A percentile compares a stretch with the other conserved stretches of the same genome.
phyloP scores from a whole-genome alignment of 2,329 filamentous ascomycete species.

The Hypoxylon sp. region DNA sequence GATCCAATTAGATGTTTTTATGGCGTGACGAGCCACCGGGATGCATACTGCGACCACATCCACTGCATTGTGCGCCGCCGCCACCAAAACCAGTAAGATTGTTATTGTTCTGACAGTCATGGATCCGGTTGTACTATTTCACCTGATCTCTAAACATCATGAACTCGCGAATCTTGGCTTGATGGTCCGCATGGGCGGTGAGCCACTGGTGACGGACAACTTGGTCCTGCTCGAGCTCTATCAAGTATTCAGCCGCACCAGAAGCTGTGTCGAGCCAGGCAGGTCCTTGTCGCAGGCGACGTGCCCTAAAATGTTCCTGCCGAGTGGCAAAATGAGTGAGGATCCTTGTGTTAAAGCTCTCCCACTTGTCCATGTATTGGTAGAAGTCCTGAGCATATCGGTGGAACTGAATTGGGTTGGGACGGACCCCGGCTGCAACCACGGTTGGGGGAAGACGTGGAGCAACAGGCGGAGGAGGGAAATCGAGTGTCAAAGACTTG shows the following conservation, averaged over 20 bases:
- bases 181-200: constrained; percentile 72
- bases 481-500: constrained; percentile 58
- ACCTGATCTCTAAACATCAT: constrained; percentile 63
- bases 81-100: neutral
- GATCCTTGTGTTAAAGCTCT: constrained; percentile 66
- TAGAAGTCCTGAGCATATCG: constrained; percentile 69
- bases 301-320: constrained; percentile 60
- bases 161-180: constrained; percentile 71
- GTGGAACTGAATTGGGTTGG: constrained; percentile 61
- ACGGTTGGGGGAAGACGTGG: constrained; percentile 64
- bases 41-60: neutral
- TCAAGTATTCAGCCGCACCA: constrained; percentile 66
- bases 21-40: constrained; percentile 6
- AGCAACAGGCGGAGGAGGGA: constrained; percentile 66
- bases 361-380: constrained; percentile 68
- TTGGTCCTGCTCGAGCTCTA: constrained; percentile 75
- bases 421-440: constrained; percentile 61
- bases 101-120: constrained; percentile 14
- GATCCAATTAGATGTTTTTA: constrained; percentile 23
- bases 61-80: neutral
- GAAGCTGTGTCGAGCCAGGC: constrained; percentile 60
- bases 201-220: constrained; percentile 73
- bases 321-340: constrained; percentile 70
- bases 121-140: constrained; percentile 49
- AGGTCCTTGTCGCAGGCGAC: constrained; percentile 60